Evolutionary conservation across 371 early-diverging fungal genomes (phyloP).

Genomic region (Entomophthora muscae): DNA sequence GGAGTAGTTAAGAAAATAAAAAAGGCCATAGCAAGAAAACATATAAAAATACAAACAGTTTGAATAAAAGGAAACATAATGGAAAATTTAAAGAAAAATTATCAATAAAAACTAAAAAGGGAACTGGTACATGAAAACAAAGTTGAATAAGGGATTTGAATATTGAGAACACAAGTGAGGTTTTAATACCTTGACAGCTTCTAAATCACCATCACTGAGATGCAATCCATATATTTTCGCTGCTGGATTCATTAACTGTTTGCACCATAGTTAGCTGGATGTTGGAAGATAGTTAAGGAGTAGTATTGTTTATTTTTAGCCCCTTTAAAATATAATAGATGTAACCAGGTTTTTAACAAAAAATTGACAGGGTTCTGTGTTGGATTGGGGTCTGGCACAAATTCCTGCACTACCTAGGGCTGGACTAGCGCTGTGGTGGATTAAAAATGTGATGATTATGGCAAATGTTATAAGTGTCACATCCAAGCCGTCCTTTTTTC

Average conservation of each 20-base stretch:
- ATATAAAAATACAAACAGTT: background rate
- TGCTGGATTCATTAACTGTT: background rate
- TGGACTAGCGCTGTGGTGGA: no score
- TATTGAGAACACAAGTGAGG: background rate
- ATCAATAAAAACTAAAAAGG: background rate
- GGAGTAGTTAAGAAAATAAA: background rate
- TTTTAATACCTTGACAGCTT: constrained; percentile 14
- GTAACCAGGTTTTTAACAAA: no score
- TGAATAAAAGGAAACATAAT: background rate
- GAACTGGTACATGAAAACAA: background rate
- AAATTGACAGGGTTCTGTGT: no score
- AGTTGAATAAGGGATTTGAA: background rate
- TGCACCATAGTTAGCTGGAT: no score
- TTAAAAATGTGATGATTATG: no score
- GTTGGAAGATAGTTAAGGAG: no score
- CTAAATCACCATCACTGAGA: constrained; percentile 21
- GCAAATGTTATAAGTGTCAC: no score
- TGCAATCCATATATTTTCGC: constrained; percentile 19
- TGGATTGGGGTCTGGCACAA: no score
- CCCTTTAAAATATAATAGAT: no score
- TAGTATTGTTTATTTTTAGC: no score
- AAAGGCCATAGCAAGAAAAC: background rate
- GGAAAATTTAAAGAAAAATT: background rate
- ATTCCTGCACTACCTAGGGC: no score
- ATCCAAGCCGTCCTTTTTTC: no score